phyloP scores from a whole-genome alignment of 2,329 filamentous ascomycete species.

The Drechslerella coelobrocha region DNA sequence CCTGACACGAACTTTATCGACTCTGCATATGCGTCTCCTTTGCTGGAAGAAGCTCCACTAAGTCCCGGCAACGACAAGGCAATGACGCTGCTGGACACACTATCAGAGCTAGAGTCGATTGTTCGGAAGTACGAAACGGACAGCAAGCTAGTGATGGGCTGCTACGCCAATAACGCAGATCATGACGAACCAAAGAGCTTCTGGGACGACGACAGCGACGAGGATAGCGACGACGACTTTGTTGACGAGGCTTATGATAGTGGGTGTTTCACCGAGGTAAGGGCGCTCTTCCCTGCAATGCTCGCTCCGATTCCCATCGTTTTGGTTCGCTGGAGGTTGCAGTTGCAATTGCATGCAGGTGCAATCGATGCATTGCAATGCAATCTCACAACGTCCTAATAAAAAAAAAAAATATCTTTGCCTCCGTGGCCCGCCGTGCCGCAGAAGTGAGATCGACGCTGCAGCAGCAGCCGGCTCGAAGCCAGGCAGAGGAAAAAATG shows the following conservation, averaged over 20 bases:
- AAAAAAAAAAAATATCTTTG: slow-evolving; percentile 4
- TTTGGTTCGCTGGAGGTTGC: too few relatives aligned
- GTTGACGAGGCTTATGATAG: slow-evolving; percentile 49
- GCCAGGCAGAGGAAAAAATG: neutral
- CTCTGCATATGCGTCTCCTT: slow-evolving; percentile 45
- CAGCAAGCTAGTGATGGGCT: slow-evolving; percentile 3
- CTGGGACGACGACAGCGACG: slow-evolving; percentile 42
- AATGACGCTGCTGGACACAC: slow-evolving; percentile 44
- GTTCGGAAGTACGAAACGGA: slow-evolving; percentile 48
- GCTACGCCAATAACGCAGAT: neutral
- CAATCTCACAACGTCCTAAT: slow-evolving; percentile 26
- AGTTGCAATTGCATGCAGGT: neutral
- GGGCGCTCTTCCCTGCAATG: slow-evolving; percentile 18
- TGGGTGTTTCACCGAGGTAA: slow-evolving; percentile 50
- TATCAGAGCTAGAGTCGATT: slow-evolving; percentile 46
- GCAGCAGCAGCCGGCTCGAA: slow-evolving; percentile 19
- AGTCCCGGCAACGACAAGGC: slow-evolving; percentile 19
- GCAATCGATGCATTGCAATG: neutral
- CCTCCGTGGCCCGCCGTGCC: slow-evolving; percentile 12
- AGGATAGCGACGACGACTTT: slow-evolving; percentile 38
- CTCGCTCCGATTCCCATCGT: too few relatives aligned
- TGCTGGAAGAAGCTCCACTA: slow-evolving; percentile 28
- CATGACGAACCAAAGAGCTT: slow-evolving; percentile 31
- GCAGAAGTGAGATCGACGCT: slow-evolving; percentile 13
- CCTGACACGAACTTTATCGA: slow-evolving; percentile 30